Conservation (phyloP, 371 early-diverging fungal genomes). For the Lichtheimia ornata region DNA sequence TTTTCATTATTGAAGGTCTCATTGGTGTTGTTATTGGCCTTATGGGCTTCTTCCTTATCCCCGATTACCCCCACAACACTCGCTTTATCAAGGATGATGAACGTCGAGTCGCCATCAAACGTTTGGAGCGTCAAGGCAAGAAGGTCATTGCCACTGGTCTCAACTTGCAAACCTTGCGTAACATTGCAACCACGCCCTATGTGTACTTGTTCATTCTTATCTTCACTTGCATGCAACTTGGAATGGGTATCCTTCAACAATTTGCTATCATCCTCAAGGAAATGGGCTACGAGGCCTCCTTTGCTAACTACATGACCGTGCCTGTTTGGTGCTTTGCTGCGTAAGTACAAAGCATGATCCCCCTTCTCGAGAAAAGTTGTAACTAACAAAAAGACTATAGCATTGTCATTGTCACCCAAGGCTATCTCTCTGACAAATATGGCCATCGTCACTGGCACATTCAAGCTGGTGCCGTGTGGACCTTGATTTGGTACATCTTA, state of each 20-base stretch:
- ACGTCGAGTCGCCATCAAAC: conserved; percentile 44
- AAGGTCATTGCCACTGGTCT: conserved; percentile 18
- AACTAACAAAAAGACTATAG: no score
- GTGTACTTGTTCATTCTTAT: conserved; percentile 35
- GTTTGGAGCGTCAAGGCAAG: conserved; percentile 50
- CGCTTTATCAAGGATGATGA: conserved; percentile 54
- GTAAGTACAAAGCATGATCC: no score
- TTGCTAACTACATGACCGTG: conserved; percentile 47
- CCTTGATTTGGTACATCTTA: conserved; percentile 51
- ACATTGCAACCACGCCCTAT: conserved; percentile 40
- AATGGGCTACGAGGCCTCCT: conserved; percentile 31
- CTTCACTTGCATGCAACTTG: conserved; percentile 48
- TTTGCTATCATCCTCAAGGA: conserved; percentile 41
- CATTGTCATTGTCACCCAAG: conserved; percentile 41
- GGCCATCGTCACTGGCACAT: conserved; percentile 43
- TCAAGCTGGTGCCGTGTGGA: conserved; percentile 34
- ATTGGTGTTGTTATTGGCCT: conserved; percentile 47
- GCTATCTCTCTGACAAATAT: conserved; percentile 36
- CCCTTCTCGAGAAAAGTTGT: no score
- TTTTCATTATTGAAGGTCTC: conserved; percentile 60
- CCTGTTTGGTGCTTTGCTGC: conserved; percentile 47
- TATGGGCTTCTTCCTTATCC: conserved; percentile 49
- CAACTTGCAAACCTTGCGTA: conserved; percentile 27
- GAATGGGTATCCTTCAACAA: conserved; percentile 46
- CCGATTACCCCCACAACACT: conserved; percentile 58